Conservation (phyloP, 2,329 filamentous ascomycete species). For the Beauveria caledonica region DNA sequence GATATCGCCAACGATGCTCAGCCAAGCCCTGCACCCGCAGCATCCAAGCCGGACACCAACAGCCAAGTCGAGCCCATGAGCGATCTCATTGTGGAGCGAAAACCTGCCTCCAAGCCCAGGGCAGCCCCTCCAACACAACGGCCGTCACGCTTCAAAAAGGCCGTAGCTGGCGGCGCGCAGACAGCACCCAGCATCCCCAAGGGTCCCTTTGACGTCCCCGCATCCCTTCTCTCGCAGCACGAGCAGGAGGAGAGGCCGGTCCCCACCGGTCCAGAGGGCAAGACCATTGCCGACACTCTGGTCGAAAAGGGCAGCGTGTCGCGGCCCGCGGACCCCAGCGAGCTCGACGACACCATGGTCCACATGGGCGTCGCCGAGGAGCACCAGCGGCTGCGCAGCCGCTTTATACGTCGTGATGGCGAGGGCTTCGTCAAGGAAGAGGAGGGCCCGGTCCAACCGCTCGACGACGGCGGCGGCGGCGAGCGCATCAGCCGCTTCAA, state of each 20-base stretch:
- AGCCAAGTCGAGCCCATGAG: slow-evolving; percentile 38
- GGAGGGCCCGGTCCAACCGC: slow-evolving; percentile 56
- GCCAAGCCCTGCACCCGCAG: slow-evolving; percentile 12
- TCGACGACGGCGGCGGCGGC: slow-evolving; percentile 57
- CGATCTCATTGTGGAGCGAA: slow-evolving; percentile 43
- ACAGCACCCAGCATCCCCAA: slow-evolving; percentile 21
- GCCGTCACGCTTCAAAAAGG: slow-evolving; percentile 45
- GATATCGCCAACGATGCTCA: slow-evolving; percentile 52
- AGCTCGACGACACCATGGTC: slow-evolving; percentile 61
- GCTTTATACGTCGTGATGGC: slow-evolving; percentile 73
- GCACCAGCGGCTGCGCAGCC: slow-evolving; percentile 75
- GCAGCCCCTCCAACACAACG: slow-evolving; percentile 23
- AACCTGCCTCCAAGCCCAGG: slow-evolving; percentile 16
- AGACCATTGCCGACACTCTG: slow-evolving; percentile 51
- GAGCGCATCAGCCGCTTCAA: slow-evolving; percentile 66
- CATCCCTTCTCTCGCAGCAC: slow-evolving; percentile 27
- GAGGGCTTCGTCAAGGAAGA: slow-evolving; percentile 65
- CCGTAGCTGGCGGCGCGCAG: slow-evolving; percentile 14
- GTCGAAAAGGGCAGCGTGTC: slow-evolving; percentile 42
- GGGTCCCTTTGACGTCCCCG: slow-evolving; percentile 37
- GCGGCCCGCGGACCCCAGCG: slow-evolving; percentile 40
- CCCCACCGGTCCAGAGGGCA: slow-evolving; percentile 42
- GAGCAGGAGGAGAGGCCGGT: slow-evolving; percentile 25
- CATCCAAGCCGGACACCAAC: slow-evolving; percentile 19
- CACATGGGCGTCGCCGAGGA: slow-evolving; percentile 72